A percentile compares a stretch with the other conserved stretches of the same genome.
phyloP scores from a whole-genome alignment of 306 rosid genomes.

The Citrullus mucosospermus region DNA sequence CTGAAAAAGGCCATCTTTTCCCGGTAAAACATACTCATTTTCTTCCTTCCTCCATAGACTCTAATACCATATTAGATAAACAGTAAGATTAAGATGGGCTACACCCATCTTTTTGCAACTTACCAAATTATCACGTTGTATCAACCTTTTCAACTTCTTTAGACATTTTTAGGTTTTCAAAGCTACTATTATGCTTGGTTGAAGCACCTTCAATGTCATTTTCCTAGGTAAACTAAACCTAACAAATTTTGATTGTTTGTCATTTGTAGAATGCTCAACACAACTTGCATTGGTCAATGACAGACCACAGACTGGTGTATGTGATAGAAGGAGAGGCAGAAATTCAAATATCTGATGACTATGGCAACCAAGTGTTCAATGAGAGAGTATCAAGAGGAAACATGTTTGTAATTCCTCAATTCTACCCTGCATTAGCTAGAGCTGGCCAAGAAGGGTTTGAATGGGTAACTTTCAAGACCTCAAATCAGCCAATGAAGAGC shows the following conservation, averaged over 20 bases:
- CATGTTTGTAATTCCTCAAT: conserved; percentile 13
- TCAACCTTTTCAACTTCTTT: too few relatives aligned
- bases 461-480: conserved; percentile 12
- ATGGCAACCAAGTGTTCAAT: conserved; percentile 4
- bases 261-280: conserved; percentile 8
- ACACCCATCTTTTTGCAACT: too few relatives aligned
- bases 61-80: too few relatives aligned
- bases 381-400: conserved; percentile 8
- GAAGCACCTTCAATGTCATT: too few relatives aligned
- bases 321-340: conserved; percentile 15
- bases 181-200: too few relatives aligned
- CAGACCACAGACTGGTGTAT: conserved; percentile 15
- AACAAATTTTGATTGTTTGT: neutral
- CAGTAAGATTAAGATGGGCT: too few relatives aligned
- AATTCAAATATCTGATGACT: conserved; percentile 11
- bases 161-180: too few relatives aligned
- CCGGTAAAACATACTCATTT: neutral
- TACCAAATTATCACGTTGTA: too few relatives aligned
- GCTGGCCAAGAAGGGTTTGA: conserved; percentile 14
- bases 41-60: too few relatives aligned
- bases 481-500: conserved; percentile 12
- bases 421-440: neutral
- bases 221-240: too few relatives aligned
- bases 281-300: conserved; percentile 17
- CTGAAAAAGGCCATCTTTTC: conserved; percentile 17